A percentile compares a stretch with the other conserved stretches of the same genome.
Conservation (phyloP, 768 basidiomycete species). For the Paxillus ammoniavirescens region DNA sequence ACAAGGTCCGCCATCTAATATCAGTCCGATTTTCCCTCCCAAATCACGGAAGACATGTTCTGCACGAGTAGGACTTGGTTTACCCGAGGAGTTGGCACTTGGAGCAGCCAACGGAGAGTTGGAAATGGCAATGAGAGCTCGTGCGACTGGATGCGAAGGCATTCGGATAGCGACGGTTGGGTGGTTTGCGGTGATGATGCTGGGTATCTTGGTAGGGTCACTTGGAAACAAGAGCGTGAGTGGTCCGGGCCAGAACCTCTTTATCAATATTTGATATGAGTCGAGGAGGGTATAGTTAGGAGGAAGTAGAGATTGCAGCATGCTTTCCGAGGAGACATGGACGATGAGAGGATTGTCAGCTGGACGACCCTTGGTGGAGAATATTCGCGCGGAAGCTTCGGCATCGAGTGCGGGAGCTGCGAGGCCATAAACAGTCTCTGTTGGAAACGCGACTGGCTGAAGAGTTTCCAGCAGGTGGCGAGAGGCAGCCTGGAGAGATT, state of each 20-base stretch:
- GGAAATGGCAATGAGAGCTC: conserved; percentile 78
- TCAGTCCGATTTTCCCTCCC: conserved; percentile 65
- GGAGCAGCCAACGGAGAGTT: conserved; percentile 87
- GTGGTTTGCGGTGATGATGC: conserved; percentile 77
- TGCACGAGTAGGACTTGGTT: conserved; percentile 90
- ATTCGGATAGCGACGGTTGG: conserved; percentile 87
- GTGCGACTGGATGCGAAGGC: conserved; percentile 91
- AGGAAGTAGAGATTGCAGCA: conserved; percentile 80
- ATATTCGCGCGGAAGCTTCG: conserved; percentile 70
- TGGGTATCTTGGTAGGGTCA: conserved; percentile 57
- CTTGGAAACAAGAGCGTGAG: conserved; percentile 89
- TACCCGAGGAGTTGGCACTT: conserved; percentile 91
- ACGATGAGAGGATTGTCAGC: conserved; percentile 97
- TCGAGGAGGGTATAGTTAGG: conserved; percentile 55
- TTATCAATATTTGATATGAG: conserved; percentile 73
- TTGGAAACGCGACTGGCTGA: conserved; percentile 84
- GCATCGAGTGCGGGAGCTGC: conserved; percentile 77
- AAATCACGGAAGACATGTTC: conserved; percentile 83
- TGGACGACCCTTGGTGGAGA: conserved; percentile 87
- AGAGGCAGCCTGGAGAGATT: conserved; percentile 55
- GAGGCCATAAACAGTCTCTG: conserved; percentile 98
- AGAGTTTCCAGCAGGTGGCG: conserved; percentile 47
- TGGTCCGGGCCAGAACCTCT: conserved; percentile 92
- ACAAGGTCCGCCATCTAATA: conserved; percentile 92
- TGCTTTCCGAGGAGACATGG: conserved; percentile 82